Evolutionary conservation across 2,329 filamentous ascomycete species (phyloP).

Genomic region (Waltergamsia citrina): DNA sequence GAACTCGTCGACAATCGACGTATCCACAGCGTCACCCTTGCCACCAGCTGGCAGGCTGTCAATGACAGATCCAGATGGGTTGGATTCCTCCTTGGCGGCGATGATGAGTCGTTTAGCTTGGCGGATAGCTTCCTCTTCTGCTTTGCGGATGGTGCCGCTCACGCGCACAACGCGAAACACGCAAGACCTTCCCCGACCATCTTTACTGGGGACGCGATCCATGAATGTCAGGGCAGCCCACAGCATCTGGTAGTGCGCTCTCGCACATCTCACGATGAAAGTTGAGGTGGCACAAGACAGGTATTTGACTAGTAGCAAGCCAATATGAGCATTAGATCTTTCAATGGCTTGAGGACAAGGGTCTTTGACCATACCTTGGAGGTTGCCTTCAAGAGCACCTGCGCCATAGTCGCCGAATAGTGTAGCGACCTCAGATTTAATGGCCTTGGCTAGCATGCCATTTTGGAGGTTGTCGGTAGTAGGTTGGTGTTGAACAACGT

Average conservation of each 20-base stretch:
- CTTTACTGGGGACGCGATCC: constrained; percentile 53
- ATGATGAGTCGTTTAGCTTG: constrained; percentile 65
- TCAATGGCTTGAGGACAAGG: too few relatives aligned
- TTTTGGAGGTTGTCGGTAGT: constrained; percentile 63
- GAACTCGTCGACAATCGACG: not conserved
- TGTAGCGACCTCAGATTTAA: constrained; percentile 60
- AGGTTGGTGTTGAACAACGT: constrained; percentile 70
- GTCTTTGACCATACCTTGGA: constrained; percentile 58
- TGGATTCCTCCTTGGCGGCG: constrained; percentile 42
- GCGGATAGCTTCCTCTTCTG: constrained; percentile 80
- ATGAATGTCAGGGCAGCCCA: constrained; percentile 86
- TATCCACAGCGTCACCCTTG: not conserved
- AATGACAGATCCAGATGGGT: not conserved
- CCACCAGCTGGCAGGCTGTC: not conserved
- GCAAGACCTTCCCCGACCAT: constrained; percentile 53
- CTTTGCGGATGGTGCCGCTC: constrained; percentile 87
- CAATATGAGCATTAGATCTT: too few relatives aligned
- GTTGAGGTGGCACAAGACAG: constrained; percentile 87
- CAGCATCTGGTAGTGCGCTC: constrained; percentile 75
- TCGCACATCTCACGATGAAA: constrained; percentile 77
- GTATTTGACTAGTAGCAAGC: constrained; percentile 75
- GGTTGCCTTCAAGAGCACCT: constrained; percentile 59
- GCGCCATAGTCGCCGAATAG: constrained; percentile 86
- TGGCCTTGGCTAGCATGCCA: constrained; percentile 54
- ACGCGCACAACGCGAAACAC: constrained; percentile 80